A percentile compares a stretch with the other conserved stretches of the same genome.
phyloP scores from a whole-genome alignment of 192 early-diverging fungal genomes.

The Globomyces pollinis-pini region DNA sequence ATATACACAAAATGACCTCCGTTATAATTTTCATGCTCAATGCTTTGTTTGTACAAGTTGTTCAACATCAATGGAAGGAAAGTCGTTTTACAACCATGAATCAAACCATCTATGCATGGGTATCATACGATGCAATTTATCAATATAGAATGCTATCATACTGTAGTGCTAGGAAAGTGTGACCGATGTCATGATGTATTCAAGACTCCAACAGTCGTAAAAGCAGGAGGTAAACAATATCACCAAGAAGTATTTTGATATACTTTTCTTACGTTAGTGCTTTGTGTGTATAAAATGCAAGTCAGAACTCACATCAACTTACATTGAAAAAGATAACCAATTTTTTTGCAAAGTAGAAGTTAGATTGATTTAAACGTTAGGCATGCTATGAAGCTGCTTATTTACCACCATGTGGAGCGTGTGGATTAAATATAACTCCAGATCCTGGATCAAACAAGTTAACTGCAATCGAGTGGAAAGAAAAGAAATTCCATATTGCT shows the following conservation, averaged over 20 bases:
- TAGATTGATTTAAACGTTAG: constrained; percentile 2
- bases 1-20: constrained; percentile 7
- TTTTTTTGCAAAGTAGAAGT: constrained; percentile 10
- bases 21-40: constrained; percentile 4
- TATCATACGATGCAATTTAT: too few relatives aligned
- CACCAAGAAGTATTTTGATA: too few relatives aligned
- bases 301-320: background rate
- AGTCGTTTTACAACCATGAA: constrained; percentile 12
- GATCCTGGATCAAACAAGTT: constrained; percentile 9
- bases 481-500: constrained; percentile 13
- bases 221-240: constrained; percentile 5
- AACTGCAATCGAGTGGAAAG: constrained; percentile 8
- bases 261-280: too few relatives aligned
- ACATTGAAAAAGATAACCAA: constrained; percentile 3
- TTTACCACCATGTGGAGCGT: constrained; percentile 8
- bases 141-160: constrained; percentile 13
- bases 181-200: constrained; percentile 10
- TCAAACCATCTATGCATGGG: constrained; percentile 10
- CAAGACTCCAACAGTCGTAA: constrained; percentile 7
- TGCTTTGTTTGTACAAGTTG: constrained; percentile 14
- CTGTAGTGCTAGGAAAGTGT: constrained; percentile 14
- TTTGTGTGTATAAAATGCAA: constrained; percentile 14
- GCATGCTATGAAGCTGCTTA: constrained; percentile 11
- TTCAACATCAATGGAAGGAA: background rate
- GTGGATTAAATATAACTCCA: constrained; percentile 9